Evolutionary conservation across 306 rosid species (phyloP), one percentile per base, ranked within the genome.

Genomic region (Amphicarpaea edgeworthii): DNA sequence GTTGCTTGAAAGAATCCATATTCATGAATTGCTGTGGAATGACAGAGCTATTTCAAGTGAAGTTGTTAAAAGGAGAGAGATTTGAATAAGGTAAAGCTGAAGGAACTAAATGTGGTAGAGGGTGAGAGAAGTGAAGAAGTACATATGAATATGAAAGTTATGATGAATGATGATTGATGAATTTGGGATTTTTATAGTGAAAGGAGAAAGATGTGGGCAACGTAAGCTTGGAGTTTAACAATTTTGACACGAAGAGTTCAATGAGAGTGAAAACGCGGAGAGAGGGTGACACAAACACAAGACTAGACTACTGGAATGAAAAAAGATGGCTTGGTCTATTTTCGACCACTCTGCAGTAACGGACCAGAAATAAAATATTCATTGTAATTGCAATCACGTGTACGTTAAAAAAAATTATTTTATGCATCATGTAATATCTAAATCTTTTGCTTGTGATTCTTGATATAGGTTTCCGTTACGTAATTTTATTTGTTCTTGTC

Each of bases 1-100:
- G 24, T 77, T 41, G 74, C 17, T 54, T 66, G 46, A 40, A 46
- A 1, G 80, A 51, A 12, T 66, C 34, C 81, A 77, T 77, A 23
- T 41, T 41, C 10, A 69, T 2, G 4, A 2, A 68, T 37, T 0
- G 64, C 11, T 28, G 7, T 34, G 40, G 40, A 40, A 59, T 12
- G 37, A n/a, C 3, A 1, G 38, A 47, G 8, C 20, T 47, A 47
- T 24, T 55, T 55, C 15, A 12, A 28, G 15, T 61, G 68, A 28
- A 0, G 32, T 32, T 32, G 14, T 30, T 5, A 15, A 26, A 40
- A 11, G 70, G 51, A 38, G 51, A 38, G 51, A 40, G 70, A 8
- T 46, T 46, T 12, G 8, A n/a, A 47, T 40, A 5, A 57, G 68
- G 64, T n/a, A n/a, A n/a, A n/a, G n/a, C n/a, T n/a, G 28, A 49